Evolutionary conservation across 305 asterid genomes (phyloP), one percentile per base, ranked within the genome.

Genomic region (Ilex paraguariensis): DNA sequence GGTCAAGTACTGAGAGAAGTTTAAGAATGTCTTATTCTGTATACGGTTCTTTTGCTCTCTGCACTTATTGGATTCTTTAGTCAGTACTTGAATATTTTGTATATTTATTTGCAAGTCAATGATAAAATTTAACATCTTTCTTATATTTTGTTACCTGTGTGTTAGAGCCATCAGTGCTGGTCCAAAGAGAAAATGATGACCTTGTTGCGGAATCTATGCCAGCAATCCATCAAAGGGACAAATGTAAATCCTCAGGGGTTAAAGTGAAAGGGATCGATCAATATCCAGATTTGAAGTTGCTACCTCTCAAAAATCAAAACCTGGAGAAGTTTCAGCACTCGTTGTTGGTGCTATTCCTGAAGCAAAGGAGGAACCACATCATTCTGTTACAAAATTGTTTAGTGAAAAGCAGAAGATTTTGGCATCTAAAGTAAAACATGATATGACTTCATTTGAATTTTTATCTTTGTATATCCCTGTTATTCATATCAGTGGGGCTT

Each of bases 151-250:
- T 70, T 70, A 45, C 42, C 39, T 57, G 11, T 72, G 59, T 65
- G 46, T 71, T 87, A 90, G 97, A 84, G 66, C 73, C 81, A 33
- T 72, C 64, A 57, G 39, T 69, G 70, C 87, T 56, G 70, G 62
- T 70, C 55, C 85, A 80, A 69, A 87, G 74, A 40, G 90, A 71
- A 36, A 44, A 66, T 69, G 77, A 61, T 75, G 91, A 81, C 75
- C 89, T 79, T 68, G 79, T 79, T 60, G 96, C 85, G 63, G 96
- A 81, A 79, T 76, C 91, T 67, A 73, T 54, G 66, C 82, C 81
- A 54, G 79, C 69, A 48, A 75, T 74, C 67, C 80, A 68, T 69
- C 68, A 70, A 31, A 79, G 80, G 76, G 91, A 84, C 59, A 84
- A 83, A 66, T 80, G 75, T 62, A 78, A 73, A 72, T 72, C 81